Conservation (phyloP, 306 rosid species). For the Argentina anserina region DNA sequence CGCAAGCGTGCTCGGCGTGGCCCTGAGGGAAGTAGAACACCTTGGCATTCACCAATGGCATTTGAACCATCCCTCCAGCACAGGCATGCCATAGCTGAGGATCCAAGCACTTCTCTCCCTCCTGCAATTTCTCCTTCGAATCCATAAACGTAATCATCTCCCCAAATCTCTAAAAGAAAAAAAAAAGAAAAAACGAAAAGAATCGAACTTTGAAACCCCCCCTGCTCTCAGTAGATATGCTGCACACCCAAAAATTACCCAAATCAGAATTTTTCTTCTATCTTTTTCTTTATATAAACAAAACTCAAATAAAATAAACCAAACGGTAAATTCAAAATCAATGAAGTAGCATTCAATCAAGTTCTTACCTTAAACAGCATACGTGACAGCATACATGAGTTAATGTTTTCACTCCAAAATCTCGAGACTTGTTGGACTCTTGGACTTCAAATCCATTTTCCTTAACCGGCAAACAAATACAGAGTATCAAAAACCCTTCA, state of each 20-base stretch:
- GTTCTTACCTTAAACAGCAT: constrained; percentile 40
- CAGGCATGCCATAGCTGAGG: constrained; percentile 97
- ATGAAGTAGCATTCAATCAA: constrained; percentile 15
- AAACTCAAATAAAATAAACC: neutral
- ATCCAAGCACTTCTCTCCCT: constrained; percentile 68
- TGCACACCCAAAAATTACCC: constrained; percentile 14
- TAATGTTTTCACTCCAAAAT: constrained; percentile 8
- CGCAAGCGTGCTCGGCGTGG: constrained; percentile 84
- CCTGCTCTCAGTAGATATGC: constrained; percentile 30
- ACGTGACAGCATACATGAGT: too few species aligned
- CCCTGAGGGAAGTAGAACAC: constrained; percentile 90
- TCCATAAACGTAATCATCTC: constrained; percentile 91
- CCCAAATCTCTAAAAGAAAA: neutral
- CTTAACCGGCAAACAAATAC: neutral
- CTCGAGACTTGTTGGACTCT: neutral
- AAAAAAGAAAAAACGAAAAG: neutral
- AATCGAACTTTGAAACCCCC: neutral
- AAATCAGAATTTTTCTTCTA: neutral
- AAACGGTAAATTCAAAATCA: constrained; percentile 4
- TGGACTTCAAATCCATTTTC: neutral
- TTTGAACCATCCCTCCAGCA: constrained; percentile 95
- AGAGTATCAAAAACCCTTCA: neutral
- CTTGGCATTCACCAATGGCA: constrained; percentile 65
- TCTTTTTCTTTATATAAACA: neutral
- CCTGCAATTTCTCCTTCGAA: constrained; percentile 65